Evolutionary conservation across 2,329 filamentous ascomycete genomes (phyloP), one percentile per base, ranked within the genome.

Genomic region (Cercospora sojina): DNA sequence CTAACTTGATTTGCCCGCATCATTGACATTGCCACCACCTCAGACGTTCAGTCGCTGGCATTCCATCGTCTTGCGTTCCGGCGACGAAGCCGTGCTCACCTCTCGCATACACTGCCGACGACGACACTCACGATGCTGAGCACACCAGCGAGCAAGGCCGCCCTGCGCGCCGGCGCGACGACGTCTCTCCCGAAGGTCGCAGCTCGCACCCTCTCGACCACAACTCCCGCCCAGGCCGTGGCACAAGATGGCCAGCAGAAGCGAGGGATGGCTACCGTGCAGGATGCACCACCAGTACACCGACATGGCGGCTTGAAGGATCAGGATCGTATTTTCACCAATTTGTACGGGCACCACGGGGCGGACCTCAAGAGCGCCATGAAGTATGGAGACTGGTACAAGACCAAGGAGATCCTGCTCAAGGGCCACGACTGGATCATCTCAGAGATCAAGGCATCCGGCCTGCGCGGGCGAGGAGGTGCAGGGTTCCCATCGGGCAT

Each of bases 391-490:
- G 95, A 98, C 81, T 99, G 95, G 95, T 88, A 99, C 85, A 97
- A 96, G 87, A 99, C 95, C 64, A 99, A 99, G 87, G 95, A 99
- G 80, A 99, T 99, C 66, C 81, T 99, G 67, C 83, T 92, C 74
- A 99, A 99, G 86, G 95, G 95, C 64, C 92, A 99, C 82, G 94
- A 99, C 76, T 99, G 95, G 90, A 96, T 99, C 80, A 98, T 99
- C 77, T 90, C 90, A 73, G 95, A 99, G 83, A 88, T 99, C 83
- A 99, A 99, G 87, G 88, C 93, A 29, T 99, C 95, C 12, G 95
- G 95, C 76, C 88, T 99, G 70, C 89, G 95, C 81, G 95, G 95
- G 75, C 91, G 95, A 83, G 95, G 95, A 82, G 95, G 95, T 82
- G 95, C 95, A 81, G 95, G 95, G 77, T 99, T 99, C 81, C 95